Evolutionary conservation across 2,329 filamentous ascomycete species (phyloP), one percentile per base, ranked within the genome.

Genomic region (Dactylellina haptotyla): DNA sequence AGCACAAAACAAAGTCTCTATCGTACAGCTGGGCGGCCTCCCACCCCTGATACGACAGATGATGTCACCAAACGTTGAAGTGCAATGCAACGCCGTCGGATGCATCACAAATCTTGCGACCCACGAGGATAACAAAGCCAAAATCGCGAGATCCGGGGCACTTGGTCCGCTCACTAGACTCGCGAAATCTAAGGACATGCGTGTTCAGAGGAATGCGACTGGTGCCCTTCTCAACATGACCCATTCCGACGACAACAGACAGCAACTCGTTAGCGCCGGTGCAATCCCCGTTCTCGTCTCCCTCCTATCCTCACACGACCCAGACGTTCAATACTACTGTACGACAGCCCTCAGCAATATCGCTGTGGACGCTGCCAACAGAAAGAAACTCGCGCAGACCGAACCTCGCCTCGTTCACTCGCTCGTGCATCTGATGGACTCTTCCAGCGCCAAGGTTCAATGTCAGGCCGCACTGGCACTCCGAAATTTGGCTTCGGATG

Each of bases 291-390:
- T 99, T 6, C 88, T 99, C 25, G 95, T 99, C 41, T 93, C 97
- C 80, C 88, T 99, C 23, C 88, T 99, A 48, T 93, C 92, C 6
- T 98, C 95, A 25, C 84, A 90, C 69, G 95, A 99, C 79, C 93
- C 97, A 77, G 95, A 99, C 80, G 95, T 99, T 30, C 95, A 99
- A 83, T 99, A 99, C 83, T 99, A 99, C 83, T 99, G 95, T 84
- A 99, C 95, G 16, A 99, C 95, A 3, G 95, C 95, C 10, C 87
- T 99, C 69, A 98, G 94, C 85, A 99, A 99, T 81, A 99, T 99
- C 78, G 95, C 95, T 4, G 95, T 99, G 61, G 95, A 99, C 80
- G 86, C 90, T 48, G 90, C 88, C 79, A 98, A 98, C 83, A 87
- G 95, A 77, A 92, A 93, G 79, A 93, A 94, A 80, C 86, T 99